Evolutionary conservation across 371 early-diverging fungal genomes (phyloP).

Genomic region (Zopfochytrium polystomum): DNA sequence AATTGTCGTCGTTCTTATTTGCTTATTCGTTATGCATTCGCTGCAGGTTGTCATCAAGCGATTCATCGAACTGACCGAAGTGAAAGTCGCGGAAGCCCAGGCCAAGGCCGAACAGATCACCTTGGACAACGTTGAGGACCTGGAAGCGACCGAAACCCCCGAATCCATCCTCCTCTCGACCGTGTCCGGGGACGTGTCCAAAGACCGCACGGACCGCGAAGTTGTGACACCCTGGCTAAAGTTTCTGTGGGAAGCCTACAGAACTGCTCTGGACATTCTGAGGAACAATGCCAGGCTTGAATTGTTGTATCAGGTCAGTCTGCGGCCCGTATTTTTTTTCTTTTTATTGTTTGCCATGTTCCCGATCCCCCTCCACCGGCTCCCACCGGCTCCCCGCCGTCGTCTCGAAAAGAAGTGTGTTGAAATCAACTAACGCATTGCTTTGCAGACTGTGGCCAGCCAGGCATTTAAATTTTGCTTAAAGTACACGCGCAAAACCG

Average conservation of each 20-base stretch:
- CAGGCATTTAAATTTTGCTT: conserved; percentile 95
- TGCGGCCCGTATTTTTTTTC: too few species aligned
- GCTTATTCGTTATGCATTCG: conserved; percentile 8
- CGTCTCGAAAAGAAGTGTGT: too few species aligned
- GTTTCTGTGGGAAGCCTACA: conserved; percentile 97
- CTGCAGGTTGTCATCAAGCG: conserved; percentile 70
- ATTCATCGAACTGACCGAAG: conserved; percentile 83
- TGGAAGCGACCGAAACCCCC: conserved; percentile 94
- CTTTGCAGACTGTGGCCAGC: conserved; percentile 60
- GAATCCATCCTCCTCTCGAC: conserved; percentile 93
- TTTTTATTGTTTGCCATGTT: conserved; percentile 10
- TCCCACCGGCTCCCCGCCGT: background rate
- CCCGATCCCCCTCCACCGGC: background rate
- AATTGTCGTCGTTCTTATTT: background rate
- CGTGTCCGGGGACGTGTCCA: conserved; percentile 89
- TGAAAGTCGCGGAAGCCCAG: conserved; percentile 88
- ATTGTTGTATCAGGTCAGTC: conserved; percentile 76
- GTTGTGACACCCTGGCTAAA: conserved; percentile 97
- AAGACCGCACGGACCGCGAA: conserved; percentile 94
- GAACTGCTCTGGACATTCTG: conserved; percentile 92
- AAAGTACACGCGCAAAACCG: conserved; percentile 92
- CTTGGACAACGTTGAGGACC: conserved; percentile 73
- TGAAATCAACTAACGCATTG: too few species aligned
- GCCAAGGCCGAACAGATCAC: conserved; percentile 85
- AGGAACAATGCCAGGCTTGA: conserved; percentile 95